A percentile compares a stretch with the other conserved stretches of the same genome.
phyloP scores from a whole-genome alignment of 352 stramenopile species.

The Pythium oligandrum region DNA sequence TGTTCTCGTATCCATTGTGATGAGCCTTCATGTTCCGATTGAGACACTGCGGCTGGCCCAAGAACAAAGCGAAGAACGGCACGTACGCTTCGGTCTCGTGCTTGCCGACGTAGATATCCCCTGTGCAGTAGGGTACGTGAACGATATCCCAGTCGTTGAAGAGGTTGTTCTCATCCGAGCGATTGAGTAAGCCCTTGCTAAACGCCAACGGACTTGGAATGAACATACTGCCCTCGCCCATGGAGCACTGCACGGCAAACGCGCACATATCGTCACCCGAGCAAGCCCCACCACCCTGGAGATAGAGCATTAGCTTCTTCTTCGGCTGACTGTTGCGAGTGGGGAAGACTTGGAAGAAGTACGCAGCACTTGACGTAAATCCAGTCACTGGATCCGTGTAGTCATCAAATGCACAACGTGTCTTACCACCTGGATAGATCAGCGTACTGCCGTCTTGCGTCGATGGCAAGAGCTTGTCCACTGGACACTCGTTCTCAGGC shows the following conservation, averaged over 20 bases:
- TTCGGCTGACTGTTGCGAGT: slow-evolving; percentile 21
- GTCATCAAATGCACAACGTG: slow-evolving; percentile 35
- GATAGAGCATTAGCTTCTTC: slow-evolving; percentile 54
- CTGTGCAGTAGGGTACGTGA: slow-evolving; percentile 52
- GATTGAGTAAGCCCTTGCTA: slow-evolving; percentile 42
- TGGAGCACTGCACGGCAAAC: slow-evolving; percentile 44
- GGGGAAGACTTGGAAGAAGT: slow-evolving; percentile 63
- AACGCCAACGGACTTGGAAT: slow-evolving; percentile 27
- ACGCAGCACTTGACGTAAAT: slow-evolving; percentile 32
- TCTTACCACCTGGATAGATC: slow-evolving; percentile 33
- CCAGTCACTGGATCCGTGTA: slow-evolving; percentile 20
- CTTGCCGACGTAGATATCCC: slow-evolving; percentile 46
- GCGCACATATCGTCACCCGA: slow-evolving; percentile 49
- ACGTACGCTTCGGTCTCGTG: slow-evolving; percentile 18
- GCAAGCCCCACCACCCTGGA: slow-evolving; percentile 52
- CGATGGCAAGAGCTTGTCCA: neutral
- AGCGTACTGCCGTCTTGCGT: slow-evolving; percentile 18
- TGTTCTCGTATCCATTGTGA: slow-evolving; percentile 47
- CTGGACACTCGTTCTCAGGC: neutral
- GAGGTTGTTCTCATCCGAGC: slow-evolving; percentile 37
- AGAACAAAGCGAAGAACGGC: slow-evolving; percentile 12
- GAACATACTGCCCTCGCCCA: slow-evolving; percentile 21
- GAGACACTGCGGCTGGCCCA: slow-evolving; percentile 29
- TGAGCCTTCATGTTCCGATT: slow-evolving; percentile 41
- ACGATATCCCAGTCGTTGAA: slow-evolving; percentile 64